Evolutionary conservation across 345 rosid species (phyloP).

Genomic region (Aegle marmelos): DNA sequence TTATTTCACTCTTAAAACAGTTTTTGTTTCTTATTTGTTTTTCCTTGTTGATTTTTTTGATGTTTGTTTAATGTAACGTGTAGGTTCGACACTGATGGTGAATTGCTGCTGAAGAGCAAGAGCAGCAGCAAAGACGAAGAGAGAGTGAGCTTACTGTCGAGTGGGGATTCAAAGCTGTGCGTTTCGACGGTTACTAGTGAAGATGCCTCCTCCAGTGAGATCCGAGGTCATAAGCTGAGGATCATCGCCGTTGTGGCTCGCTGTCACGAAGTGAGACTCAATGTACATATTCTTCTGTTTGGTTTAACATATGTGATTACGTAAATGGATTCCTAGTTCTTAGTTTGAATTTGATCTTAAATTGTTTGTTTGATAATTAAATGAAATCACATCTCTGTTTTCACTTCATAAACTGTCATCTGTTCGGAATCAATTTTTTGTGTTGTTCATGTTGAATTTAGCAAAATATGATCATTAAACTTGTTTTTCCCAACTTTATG

Average conservation of each 20-base stretch:
- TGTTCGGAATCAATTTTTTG: background rate
- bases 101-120: slow-evolving; percentile 12
- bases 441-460: background rate
- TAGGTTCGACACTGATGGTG: slow-evolving; percentile 27
- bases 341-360: background rate
- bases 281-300: slow-evolving; percentile 35
- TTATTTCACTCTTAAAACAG: background rate
- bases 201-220: slow-evolving; percentile 33
- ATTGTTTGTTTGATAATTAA: background rate
- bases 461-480: background rate
- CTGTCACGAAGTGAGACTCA: slow-evolving; percentile 43
- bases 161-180: slow-evolving; percentile 27
- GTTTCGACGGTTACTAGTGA: slow-evolving; percentile 42
- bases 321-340: background rate
- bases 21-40: background rate
- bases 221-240: slow-evolving; percentile 27
- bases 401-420: background rate
- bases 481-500: background rate
- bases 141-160: slow-evolving; percentile 40
- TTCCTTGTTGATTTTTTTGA: background rate
- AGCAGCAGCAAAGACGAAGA: slow-evolving; percentile 18
- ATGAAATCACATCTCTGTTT: background rate
- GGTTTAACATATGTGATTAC: background rate
- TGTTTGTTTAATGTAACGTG: background rate
- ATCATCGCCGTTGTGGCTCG: slow-evolving; percentile 33